Percentiles rank a stretch among this genome's conserved stretches.
phyloP scores from a whole-genome alignment of 2,329 filamentous ascomycete genomes.

The Aureobasidium sp. region DNA sequence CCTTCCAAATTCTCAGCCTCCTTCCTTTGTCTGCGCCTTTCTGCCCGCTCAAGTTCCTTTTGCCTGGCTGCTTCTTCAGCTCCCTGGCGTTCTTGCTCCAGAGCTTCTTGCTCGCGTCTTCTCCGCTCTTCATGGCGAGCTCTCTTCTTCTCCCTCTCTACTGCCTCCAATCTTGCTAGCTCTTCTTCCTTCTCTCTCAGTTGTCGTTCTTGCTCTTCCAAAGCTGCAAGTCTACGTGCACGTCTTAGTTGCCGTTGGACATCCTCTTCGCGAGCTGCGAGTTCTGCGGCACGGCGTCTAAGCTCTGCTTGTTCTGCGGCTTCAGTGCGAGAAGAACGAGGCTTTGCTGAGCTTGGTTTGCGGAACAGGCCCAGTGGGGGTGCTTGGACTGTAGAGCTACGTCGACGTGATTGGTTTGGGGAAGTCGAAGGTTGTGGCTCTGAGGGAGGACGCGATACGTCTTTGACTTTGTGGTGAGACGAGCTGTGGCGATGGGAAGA shows the following conservation, averaged over 20 bases:
- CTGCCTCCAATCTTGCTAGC: not conserved
- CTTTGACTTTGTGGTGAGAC: not conserved
- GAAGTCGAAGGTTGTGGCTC: not conserved
- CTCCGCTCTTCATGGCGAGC: not conserved
- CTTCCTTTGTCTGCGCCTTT: not conserved
- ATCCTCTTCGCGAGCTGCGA: slow-evolving; percentile 10
- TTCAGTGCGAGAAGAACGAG: not conserved
- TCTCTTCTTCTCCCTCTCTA: not conserved
- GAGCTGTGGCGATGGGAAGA: not conserved
- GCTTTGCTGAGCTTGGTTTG: not conserved
- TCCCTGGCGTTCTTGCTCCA: not conserved
- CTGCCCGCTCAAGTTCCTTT: not conserved
- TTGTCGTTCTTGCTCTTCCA: not conserved
- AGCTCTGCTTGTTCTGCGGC: not conserved
- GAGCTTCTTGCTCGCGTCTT: not conserved
- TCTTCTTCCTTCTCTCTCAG: not conserved
- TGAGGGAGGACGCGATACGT: not conserved
- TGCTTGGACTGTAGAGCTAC: not conserved
- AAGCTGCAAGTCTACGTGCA: not conserved
- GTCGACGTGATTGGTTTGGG: not conserved
- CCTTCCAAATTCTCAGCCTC: not conserved
- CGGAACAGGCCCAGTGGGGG: not conserved
- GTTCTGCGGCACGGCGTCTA: not conserved
- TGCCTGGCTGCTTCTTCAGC: not conserved
- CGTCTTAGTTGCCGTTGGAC: not conserved